Percentiles rank a stretch among this genome's conserved stretches.
Evolutionary conservation across 257 asterid species (phyloP).

Genomic region (Solanum lignicaule): DNA sequence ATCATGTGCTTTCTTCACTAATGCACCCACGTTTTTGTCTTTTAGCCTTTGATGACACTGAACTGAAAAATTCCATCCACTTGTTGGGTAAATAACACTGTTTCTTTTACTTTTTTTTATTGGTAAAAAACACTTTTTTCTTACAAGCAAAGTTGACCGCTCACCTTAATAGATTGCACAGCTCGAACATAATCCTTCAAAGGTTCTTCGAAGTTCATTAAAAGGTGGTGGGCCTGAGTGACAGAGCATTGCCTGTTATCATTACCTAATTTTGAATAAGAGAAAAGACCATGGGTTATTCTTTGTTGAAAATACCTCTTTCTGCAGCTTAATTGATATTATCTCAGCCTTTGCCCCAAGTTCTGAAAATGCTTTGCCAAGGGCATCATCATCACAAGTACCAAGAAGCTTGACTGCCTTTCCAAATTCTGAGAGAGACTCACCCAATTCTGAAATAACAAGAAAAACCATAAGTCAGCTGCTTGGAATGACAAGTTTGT

Average conservation of each 20-base stretch:
- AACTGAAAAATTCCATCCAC: not conserved
- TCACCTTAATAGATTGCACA: constrained; percentile 93
- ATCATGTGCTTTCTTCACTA: not conserved
- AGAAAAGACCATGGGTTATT: not conserved
- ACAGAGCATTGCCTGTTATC: not conserved
- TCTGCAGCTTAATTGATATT: constrained; percentile 65
- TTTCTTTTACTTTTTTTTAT: not conserved
- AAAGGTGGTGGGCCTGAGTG: constrained; percentile 80
- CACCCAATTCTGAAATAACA: constrained; percentile 62
- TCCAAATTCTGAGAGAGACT: constrained; percentile 82
- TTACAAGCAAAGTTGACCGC: constrained; percentile 5
- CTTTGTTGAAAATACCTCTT: constrained; percentile 44
- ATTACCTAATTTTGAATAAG: not conserved
- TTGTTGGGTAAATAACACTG: not conserved
- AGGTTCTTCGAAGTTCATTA: constrained; percentile 97
- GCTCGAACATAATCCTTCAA: constrained; percentile 92
- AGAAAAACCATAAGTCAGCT: not conserved
- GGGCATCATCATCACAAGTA: constrained; percentile 61
- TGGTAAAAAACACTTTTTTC: not conserved
- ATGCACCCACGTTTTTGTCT: not conserved
- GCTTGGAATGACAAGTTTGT: not conserved
- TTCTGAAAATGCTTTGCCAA: constrained; percentile 90
- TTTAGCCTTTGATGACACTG: not conserved
- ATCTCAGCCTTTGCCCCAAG: constrained; percentile 80
- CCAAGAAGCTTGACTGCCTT: constrained; percentile 94